Percentiles rank a stretch among this genome's conserved stretches.
Conservation (phyloP, 192 early-diverging fungal species). For the Backusella australiensis region DNA sequence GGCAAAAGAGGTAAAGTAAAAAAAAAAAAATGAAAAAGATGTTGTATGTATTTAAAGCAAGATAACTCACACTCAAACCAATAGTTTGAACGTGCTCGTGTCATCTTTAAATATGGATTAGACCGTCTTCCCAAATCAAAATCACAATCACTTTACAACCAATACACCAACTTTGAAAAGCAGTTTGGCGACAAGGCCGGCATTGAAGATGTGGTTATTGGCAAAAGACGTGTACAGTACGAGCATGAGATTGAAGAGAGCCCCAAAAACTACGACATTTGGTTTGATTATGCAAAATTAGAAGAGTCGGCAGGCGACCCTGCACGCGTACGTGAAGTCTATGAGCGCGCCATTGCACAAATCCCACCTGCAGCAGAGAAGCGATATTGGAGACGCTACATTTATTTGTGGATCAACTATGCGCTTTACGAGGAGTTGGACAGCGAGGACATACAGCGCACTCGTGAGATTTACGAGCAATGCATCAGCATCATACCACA, state of each 20-base stretch:
- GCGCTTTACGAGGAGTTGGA: slow-evolving; percentile 93
- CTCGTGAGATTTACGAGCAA: slow-evolving; percentile 80
- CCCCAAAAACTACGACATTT: slow-evolving; percentile 95
- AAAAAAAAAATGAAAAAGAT: neutral
- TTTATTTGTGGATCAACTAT: slow-evolving; percentile 99
- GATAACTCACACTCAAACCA: neutral
- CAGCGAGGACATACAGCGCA: slow-evolving; percentile 75
- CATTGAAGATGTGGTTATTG: slow-evolving; percentile 88
- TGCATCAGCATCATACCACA: slow-evolving; percentile 90
- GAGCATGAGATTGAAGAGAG: slow-evolving; percentile 70
- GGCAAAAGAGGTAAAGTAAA: slow-evolving; percentile 66
- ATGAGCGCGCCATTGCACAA: slow-evolving; percentile 93
- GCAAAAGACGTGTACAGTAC: slow-evolving; percentile 89
- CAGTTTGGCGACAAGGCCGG: slow-evolving; percentile 86
- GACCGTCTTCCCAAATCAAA: slow-evolving; percentile 79
- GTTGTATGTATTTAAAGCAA: neutral
- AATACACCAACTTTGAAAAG: slow-evolving; percentile 97
- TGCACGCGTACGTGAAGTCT: slow-evolving; percentile 85
- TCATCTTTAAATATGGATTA: slow-evolving; percentile 94
- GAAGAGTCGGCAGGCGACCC: slow-evolving; percentile 78
- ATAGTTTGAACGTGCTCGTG: slow-evolving; percentile 83
- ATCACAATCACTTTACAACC: slow-evolving; percentile 88
- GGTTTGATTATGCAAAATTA: slow-evolving; percentile 93
- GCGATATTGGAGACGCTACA: slow-evolving; percentile 94
- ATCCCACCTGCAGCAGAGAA: slow-evolving; percentile 86